A percentile compares a stretch with the other conserved stretches of the same genome.
phyloP scores from a whole-genome alignment of 2,329 filamentous ascomycete genomes.

The Talaromyces sp. region DNA sequence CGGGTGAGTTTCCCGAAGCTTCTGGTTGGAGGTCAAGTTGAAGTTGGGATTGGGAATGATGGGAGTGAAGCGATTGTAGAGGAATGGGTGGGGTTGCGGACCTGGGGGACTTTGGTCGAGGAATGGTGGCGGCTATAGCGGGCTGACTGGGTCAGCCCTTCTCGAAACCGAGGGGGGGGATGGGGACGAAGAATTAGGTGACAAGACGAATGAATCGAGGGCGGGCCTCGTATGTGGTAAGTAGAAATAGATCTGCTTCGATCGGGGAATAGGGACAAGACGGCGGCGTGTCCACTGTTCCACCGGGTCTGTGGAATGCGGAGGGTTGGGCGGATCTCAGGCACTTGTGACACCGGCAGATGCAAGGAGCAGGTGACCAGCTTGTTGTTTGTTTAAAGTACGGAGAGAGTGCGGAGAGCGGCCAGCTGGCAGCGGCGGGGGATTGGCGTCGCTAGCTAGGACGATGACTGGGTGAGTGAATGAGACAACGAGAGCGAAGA shows the following conservation, averaged over 20 bases:
- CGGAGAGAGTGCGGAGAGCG: not conserved
- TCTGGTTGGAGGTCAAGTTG: not conserved
- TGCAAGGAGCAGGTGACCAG: constrained; percentile 12
- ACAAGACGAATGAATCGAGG: not conserved
- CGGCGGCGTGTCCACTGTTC: not conserved
- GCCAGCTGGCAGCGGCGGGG: not conserved
- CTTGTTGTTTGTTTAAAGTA: not conserved
- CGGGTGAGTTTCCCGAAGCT: constrained; percentile 18
- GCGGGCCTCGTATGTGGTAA: not conserved
- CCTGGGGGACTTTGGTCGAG: constrained; percentile 60
- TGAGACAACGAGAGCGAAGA: not conserved
- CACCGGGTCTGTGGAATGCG: not conserved
- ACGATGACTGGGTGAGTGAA: not conserved
- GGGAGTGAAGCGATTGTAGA: constrained; percentile 61
- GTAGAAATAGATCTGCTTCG: not conserved
- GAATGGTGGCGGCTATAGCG: constrained; percentile 74
- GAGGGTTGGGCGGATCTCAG: constrained; percentile 4
- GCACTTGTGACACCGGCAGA: constrained; percentile 12
- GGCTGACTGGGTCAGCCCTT: constrained; percentile 73
- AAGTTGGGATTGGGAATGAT: constrained; percentile 22
- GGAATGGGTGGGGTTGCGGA: constrained; percentile 71
- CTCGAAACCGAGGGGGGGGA: constrained; percentile 1
- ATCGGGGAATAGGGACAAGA: not conserved
- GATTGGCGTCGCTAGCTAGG: not conserved
- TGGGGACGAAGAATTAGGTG: not conserved